Base-by-base conservation (phyloP, 805 yeast species). In the Pichia manshurica region DNA sequence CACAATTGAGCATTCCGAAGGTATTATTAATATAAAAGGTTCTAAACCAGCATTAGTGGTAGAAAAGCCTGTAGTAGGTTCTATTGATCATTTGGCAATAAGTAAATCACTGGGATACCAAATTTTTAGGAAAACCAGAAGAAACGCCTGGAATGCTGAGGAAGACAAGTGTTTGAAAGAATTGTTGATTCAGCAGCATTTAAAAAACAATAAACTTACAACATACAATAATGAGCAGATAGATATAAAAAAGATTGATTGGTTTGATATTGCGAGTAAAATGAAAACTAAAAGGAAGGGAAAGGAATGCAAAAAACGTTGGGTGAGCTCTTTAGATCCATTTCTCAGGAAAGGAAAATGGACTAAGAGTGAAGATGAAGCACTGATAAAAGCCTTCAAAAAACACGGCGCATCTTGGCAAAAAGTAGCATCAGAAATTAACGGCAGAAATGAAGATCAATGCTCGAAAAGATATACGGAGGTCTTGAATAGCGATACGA, bases 401-500 rank as follows among this genome's bases (percentile, higher is more conserved):
- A 74, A 72, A 54, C 74, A 77, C 61, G 97, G 97, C 0, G 75
- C 95, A 0, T 76, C 81, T 28, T 90, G 97, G 97, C 86, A 85
- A 53, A 82, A 82, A 56, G 89, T 90, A 10, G 81, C 96, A 0
- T 66, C 73, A 44, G 82, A 77, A 45, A 84, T 90, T 12, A 77
- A 79, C 3, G 95, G 96, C 5, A 73, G 97, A 60, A 90, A 95
- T 0, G 96, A 89, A 59, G 96, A 89, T 64, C 97, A 90, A 68
- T 90, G 98, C 69, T 87, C 96, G 2, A 90, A 90, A 60, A 70
- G 97, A 57, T 90, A 87, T 62, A 79, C 82, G 15, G 97, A 90
- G 59, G 96, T 88, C 2, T 64, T 90, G 49, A 93, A 87, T 56
- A 96, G 97, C 5, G 73, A 70, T 23, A 84, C 89, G 9, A 79